Evolutionary conservation across 441 rosid genomes (phyloP), one percentile per base, ranked within the genome.

Genomic region (Gossypium schwendimanii): DNA sequence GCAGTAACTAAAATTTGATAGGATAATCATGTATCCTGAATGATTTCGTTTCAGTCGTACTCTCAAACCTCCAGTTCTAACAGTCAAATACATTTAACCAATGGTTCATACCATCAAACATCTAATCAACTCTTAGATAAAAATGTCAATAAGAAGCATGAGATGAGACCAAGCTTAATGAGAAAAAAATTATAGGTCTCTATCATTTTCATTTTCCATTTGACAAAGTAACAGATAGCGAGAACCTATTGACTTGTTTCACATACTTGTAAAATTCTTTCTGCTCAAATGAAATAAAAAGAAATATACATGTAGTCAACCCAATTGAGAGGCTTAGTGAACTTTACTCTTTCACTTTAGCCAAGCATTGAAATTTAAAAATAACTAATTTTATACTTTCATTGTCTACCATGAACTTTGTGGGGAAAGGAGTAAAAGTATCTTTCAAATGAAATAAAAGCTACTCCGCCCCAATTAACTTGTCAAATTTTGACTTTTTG

Each of bases 61-160:
- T 12, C 66, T 62, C 14, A 62, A 62, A 62, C 49, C 4, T 17
- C 28, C 49, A 33, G 47, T 62, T 62, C 3, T 62, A 33, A 62
- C 64, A 33, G 20, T 33, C 66, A 62, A 62, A 41, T 44, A 39
- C 68, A 64, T 64, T 64, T 41, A 64, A 64, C 33, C n/a, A 64
- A 64, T 64, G 69, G 69, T 20, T 45, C 24, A 7, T 6, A 4
- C 44, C 31, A 44, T 64, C 23, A 6, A 33, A 45, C 69, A 64
- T 2, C n/a, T 26, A 64, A 63, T 39, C 50, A 63, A 41, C 45
- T 64, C 11, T 18, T 64, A 10, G 33, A 64, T 20, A 17, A 44
- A 39, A 36, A 64, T 64, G 47, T 64, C 54, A 41, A 17, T 17
- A 10, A 36, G 49, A 63, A 64, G 53, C 33, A 20, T 39, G n/a